Conservation (phyloP, 768 basidiomycete genomes). For the Pholiota microspora region DNA sequence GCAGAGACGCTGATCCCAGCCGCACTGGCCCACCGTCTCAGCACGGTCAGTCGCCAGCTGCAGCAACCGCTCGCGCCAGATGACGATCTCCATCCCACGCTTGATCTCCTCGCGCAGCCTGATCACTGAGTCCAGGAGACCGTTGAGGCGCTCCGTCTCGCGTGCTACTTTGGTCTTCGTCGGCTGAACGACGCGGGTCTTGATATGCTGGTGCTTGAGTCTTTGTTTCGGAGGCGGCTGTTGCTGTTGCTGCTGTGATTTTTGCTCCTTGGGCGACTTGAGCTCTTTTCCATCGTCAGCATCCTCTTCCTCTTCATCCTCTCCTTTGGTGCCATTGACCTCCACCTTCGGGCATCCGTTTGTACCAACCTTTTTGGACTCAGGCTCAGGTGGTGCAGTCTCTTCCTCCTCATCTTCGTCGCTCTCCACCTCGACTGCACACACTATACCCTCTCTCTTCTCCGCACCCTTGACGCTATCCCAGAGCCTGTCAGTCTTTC, state of each 20-base stretch:
- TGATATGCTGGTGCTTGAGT: neutral
- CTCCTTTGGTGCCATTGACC: conserved; percentile 21
- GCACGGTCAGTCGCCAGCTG: conserved; percentile 68
- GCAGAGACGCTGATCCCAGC: conserved; percentile 86
- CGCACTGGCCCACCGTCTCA: conserved; percentile 67
- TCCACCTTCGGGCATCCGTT: conserved; percentile 18
- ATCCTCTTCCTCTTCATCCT: conserved; percentile 21
- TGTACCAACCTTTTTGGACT: neutral
- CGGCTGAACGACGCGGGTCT: conserved; percentile 22
- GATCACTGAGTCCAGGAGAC: conserved; percentile 55
- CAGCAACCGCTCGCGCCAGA: conserved; percentile 69
- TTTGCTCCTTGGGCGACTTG: neutral
- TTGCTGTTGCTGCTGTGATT: conserved; percentile 7
- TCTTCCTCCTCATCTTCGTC: conserved; percentile 19
- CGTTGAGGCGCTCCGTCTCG: conserved; percentile 55
- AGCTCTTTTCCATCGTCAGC: neutral
- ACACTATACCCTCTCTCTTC: conserved; percentile 68
- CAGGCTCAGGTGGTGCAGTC: neutral
- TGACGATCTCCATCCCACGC: conserved; percentile 63
- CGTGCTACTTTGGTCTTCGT: conserved; percentile 49
- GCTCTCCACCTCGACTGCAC: conserved; percentile 29
- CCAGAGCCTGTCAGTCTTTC: conserved; percentile 67
- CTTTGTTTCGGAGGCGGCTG: neutral
- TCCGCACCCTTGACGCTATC: conserved; percentile 68
- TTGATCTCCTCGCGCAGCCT: conserved; percentile 63